These are phyloP conservation scores for Schwanniomyces occidentalis DNA, from an alignment of 805 yeast species.

Conservation along the genomic window DNA sequence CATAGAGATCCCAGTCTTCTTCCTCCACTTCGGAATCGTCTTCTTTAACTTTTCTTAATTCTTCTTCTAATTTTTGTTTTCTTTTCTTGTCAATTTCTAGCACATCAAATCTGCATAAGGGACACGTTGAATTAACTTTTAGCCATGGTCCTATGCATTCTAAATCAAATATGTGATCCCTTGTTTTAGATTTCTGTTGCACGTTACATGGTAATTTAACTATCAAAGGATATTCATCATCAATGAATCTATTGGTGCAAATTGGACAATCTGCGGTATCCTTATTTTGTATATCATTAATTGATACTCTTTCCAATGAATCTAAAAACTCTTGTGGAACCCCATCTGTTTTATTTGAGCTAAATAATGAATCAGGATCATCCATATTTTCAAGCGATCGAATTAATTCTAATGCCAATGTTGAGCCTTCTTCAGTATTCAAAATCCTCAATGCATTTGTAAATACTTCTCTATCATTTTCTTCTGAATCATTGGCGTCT, in stretches of 20 bases:
- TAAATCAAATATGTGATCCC: conserved; percentile 74
- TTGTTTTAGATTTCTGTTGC: conserved; percentile 20
- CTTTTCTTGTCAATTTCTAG: conserved; percentile 35
- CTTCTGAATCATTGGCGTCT: conserved; percentile 5
- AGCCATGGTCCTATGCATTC: conserved; percentile 94
- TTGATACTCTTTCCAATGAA: conserved; percentile 65
- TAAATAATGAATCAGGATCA: conserved; percentile 2
- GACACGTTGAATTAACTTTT: conserved; percentile 72
- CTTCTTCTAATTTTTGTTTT: conserved; percentile 32
- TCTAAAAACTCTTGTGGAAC: conserved; percentile 73
- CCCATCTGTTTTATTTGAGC: conserved; percentile 37
- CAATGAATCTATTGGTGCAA: conserved; percentile 70
- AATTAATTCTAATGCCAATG: conserved; percentile 27
- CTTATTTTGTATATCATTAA: conserved; percentile 34
- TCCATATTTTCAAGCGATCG: conserved; percentile 21
- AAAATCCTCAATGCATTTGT: conserved; percentile 31
- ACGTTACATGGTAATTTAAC: conserved; percentile 70
- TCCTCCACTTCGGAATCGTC: conserved; percentile 53
- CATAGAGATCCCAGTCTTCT: conserved; percentile 83
- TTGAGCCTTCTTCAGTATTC: conserved; percentile 31
- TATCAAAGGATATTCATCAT: conserved; percentile 76
- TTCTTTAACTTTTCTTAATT: conserved; percentile 39
- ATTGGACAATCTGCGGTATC: conserved; percentile 76
- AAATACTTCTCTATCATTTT: conserved; percentile 21
- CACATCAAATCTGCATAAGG: conserved; percentile 79